Base-by-base conservation (phyloP, 2,329 filamentous ascomycete genomes). In the Venturia carpophila region DNA sequence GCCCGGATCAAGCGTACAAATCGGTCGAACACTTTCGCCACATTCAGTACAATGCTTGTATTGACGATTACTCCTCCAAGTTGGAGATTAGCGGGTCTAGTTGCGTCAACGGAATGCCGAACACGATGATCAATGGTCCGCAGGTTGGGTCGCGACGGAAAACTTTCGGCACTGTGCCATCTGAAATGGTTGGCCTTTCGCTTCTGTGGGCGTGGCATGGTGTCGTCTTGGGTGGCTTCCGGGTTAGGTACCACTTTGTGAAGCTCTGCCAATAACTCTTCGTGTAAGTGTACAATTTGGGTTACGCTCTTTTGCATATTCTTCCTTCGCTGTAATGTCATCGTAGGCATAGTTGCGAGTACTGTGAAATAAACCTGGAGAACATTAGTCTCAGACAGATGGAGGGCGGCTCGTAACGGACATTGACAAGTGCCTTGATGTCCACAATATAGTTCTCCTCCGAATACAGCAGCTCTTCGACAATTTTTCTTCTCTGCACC, bases 371-470 rank as follows among this genome's bases (percentile, higher is more conserved):
- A 77, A 64, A 77, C 77, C 77, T 73, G 68, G 74, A 24, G 71
- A 55, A 9, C 15, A 55, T 42, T 55, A 37, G 43, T 42, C 43
- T 47, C 27, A 58, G 13, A 37, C 15, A n/a, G n/a, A 19, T 37
- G 27, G 47, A 15, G 9, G n/a, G 21, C 27, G 45, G 47, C 21
- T 58, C n/a, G 30, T 15, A 34, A 60, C 45, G 7, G 39, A 93
- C 92, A 76, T 95, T 92, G 73, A 89, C 88, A 66, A 97, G 79
- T 69, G 94, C 91, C 70, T 91, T 91, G 66, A 97, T 76, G 71
- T 96, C 93, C 19, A 87, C 85, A 70, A 97, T 87, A 73, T 97
- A 97, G 71, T 88, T 86, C 73, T 94, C 89, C 75, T 97, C 94
- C 0, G 92, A 96, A 65, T 79, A 83, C 67, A 97, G 85, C 62